Evolutionary conservation across 1,284 basidiomycete genomes (phyloP), one percentile per base, ranked within the genome.

Genomic region (Gomphus bonarii): DNA sequence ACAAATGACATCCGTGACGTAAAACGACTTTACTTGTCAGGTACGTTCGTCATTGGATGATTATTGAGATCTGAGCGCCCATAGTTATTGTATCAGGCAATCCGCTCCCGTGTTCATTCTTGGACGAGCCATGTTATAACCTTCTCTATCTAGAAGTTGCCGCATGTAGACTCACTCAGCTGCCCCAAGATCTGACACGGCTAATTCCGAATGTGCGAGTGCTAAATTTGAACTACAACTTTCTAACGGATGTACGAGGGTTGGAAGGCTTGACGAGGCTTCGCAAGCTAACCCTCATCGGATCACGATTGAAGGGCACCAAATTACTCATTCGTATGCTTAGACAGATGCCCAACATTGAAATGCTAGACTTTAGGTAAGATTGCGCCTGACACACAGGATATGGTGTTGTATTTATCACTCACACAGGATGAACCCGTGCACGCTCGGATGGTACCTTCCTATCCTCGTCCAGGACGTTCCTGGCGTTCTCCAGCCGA

Each of bases 221-320:
- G 59, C 76, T 99, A 67, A 98, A 98, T 73, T 79, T 95, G 62
- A 95, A 97, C 75, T 95, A 95, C 76, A 97, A 97, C 70, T 95
- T 94, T 71, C 67, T 97, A 64, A 66, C 79, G 71, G 83, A 93
- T 62, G 78, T 80, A 58, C 74, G 79, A 58, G 72, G 74, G 44
- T 72, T 97, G 58, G 77, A 77, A 48, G 90, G 88, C n/a, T 75
- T 97, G 60, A 75, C 70, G 58, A 74, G 88, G 64, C 70, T 97
- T 68, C 80, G 81, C 63, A 93, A 91, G 75, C 70, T 97, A 63
- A 91, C 83, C 53, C 79, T 91, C 58, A 88, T 97, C 64, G 94
- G 92, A 54, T 88, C 85, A 63, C 78, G 93, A 62, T 69, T 97
- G 65, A 82, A 82, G 68, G 74, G 75, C 40, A 83, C 82, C 40